Conservation (phyloP, 2,329 filamentous ascomycete genomes). For the Raffaelea deltoideospora region DNA sequence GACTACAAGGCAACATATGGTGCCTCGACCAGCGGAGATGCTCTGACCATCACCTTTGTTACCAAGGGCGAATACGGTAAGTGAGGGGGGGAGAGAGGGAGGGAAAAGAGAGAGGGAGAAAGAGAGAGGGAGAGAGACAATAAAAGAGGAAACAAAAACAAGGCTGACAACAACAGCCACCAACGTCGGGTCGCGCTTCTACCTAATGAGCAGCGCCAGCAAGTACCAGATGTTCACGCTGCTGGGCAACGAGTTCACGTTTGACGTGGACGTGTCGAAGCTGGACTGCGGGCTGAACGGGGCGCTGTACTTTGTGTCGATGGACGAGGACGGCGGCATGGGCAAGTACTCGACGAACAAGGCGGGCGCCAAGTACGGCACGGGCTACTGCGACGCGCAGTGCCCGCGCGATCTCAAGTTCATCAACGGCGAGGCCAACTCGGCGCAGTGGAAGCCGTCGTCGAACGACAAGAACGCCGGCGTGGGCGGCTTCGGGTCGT, state of each 20-base stretch:
- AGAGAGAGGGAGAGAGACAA: no score
- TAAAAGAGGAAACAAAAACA: not conserved
- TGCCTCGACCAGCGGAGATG: slow-evolving; percentile 24
- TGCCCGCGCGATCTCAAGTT: slow-evolving; percentile 31
- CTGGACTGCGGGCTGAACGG: slow-evolving; percentile 50
- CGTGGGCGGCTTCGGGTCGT: slow-evolving; percentile 30
- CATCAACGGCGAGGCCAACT: slow-evolving; percentile 25
- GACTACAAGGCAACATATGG: slow-evolving; percentile 6
- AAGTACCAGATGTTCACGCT: slow-evolving; percentile 19
- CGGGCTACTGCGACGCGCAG: slow-evolving; percentile 35
- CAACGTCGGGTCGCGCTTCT: slow-evolving; percentile 21
- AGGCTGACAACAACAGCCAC: slow-evolving; percentile 12
- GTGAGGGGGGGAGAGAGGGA: no score
- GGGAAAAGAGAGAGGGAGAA: no score
- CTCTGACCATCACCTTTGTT: slow-evolving; percentile 31
- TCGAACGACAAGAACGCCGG: slow-evolving; percentile 35
- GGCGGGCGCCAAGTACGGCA: slow-evolving; percentile 35
- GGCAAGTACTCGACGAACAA: slow-evolving; percentile 27
- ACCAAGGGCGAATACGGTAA: slow-evolving; percentile 21
- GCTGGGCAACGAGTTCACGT: not conserved
- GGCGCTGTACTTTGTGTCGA: slow-evolving; percentile 36
- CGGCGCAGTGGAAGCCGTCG: slow-evolving; percentile 29
- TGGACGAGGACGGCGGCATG: slow-evolving; percentile 35
- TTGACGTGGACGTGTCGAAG: slow-evolving; percentile 18
- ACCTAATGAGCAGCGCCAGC: slow-evolving; percentile 16